Percentiles rank a stretch among this genome's conserved stretches.
Conservation (phyloP, 768 basidiomycete genomes). For the Tephrocybe rancida region DNA sequence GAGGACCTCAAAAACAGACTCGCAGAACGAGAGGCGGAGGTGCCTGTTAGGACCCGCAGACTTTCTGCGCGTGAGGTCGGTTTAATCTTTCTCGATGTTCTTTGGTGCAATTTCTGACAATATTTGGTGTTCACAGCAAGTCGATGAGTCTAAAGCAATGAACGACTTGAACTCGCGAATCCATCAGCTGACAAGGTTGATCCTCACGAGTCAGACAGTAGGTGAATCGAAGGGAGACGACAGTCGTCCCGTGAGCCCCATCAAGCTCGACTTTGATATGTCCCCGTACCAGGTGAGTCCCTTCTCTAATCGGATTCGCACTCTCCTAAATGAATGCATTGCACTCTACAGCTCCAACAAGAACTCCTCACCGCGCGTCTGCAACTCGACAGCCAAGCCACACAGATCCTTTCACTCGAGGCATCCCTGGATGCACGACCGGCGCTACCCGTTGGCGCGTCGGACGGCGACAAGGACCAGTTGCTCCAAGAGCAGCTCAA, state of each 20-base stretch:
- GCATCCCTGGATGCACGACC: constrained; percentile 75
- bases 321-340: background rate
- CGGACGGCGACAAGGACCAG: constrained; percentile 76
- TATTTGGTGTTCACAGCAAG: constrained; percentile 52
- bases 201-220: constrained; percentile 84
- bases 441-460: constrained; percentile 61
- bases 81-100: background rate
- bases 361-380: constrained; percentile 79
- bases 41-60: constrained; percentile 47
- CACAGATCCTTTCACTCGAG: constrained; percentile 84
- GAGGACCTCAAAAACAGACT: constrained; percentile 82
- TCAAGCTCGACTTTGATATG: constrained; percentile 90
- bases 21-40: constrained; percentile 69
- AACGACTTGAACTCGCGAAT: constrained; percentile 79
- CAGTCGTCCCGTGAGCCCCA: constrained; percentile 79
- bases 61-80: constrained; percentile 54
- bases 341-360: constrained; percentile 78
- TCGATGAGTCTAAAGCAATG: constrained; percentile 85
- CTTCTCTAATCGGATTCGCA: background rate
- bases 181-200: constrained; percentile 81
- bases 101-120: background rate
- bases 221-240: constrained; percentile 69
- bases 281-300: constrained; percentile 74
- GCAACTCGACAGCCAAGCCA: constrained; percentile 78
- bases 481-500: constrained; percentile 72